Base-by-base conservation (phyloP, 139 green algal species). In the Coccomyxa sp. region DNA sequence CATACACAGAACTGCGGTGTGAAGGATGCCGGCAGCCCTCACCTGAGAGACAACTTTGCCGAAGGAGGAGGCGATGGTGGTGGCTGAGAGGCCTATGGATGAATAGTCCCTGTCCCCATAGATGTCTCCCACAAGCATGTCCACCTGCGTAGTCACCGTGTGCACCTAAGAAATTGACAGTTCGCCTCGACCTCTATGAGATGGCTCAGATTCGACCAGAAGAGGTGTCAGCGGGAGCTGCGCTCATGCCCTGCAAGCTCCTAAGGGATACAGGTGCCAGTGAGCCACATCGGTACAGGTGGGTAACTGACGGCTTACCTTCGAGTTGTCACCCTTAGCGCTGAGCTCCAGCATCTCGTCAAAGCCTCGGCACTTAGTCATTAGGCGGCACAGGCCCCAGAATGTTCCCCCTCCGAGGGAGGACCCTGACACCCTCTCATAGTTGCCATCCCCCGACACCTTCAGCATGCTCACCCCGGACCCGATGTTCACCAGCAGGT, bases 91-190 rank as follows among this genome's bases (percentile, higher is more conserved):
- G 9, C 97, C 97, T 40, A 98, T 97, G 77, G 88, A 73, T 27
- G 86, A 80, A 86, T 99, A 99, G 87, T 98, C 96, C 0, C 93
- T 74, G 34, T 94, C 92, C 8, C 95, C 96, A 79, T 99, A 99
- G 81, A 99, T 99, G 83, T 99, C 96, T 5, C 96, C 96, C 35
- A 99, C 96, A 33, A 99, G 87, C 96, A 99, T 99, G 88, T 99
- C 96, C 31, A 98, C 95, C 87, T 71, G 64, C 64, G 35, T 71
- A 29, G n/a, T n/a, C n/a, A n/a, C n/a, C n/a, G n/a, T n/a, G n/a
- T n/a, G n/a, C n/a, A n/a, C n/a, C n/a, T n/a, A n/a, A n/a, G n/a
- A n/a, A n/a, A n/a, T n/a, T n/a, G n/a, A n/a, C n/a, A n/a, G n/a
- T n/a, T n/a, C n/a, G n/a, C n/a, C n/a, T n/a, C n/a, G n/a, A n/a